Evolutionary conservation across 305 asterid genomes (phyloP).

Genomic region (Fraxinus sp.): DNA sequence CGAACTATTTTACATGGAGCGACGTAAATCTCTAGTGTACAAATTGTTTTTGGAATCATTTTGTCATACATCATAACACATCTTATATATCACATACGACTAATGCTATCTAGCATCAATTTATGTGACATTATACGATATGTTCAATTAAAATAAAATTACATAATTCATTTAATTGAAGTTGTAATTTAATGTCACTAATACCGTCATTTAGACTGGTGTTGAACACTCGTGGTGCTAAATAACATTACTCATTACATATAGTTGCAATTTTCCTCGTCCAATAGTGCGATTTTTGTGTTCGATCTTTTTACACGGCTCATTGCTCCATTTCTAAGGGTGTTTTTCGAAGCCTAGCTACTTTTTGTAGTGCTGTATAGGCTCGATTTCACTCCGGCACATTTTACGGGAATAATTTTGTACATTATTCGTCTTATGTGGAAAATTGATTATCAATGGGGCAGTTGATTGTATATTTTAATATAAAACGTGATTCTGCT

Average conservation of each 20-base stretch:
- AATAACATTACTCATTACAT: too few species aligned
- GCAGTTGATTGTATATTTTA: not conserved
- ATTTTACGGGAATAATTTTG: not conserved
- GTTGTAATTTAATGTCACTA: too few species aligned
- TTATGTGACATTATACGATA: too few species aligned
- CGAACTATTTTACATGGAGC: too few species aligned
- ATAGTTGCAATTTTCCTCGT: not conserved
- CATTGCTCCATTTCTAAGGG: not conserved
- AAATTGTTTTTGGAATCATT: not conserved
- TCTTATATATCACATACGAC: not conserved
- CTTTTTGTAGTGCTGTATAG: not conserved
- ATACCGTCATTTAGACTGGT: too few species aligned
- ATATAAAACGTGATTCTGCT: not conserved
- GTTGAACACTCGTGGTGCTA: too few species aligned
- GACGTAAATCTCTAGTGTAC: constrained; percentile 11
- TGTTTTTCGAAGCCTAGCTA: not conserved
- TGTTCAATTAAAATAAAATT: too few species aligned
- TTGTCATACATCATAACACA: not conserved
- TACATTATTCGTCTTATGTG: not conserved
- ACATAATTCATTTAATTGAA: too few species aligned
- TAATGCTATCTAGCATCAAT: too few species aligned
- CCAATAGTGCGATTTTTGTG: not conserved
- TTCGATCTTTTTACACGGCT: not conserved
- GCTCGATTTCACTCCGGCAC: not conserved
- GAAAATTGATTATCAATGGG: not conserved